Conservation (phyloP, 129 eudicot species). For the Flaveria linearis region DNA sequence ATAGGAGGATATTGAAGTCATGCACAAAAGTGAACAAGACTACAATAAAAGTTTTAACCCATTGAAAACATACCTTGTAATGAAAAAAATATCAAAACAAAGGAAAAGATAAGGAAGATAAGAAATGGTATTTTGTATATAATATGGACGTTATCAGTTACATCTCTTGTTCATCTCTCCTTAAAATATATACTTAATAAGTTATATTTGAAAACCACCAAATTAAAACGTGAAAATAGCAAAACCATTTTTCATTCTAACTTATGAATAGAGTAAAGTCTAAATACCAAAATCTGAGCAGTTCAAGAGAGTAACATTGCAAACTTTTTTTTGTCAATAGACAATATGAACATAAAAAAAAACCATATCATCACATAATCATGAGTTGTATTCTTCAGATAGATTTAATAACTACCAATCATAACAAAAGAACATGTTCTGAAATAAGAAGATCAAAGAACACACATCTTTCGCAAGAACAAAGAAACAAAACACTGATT, state of each 20-base stretch:
- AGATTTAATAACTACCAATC: slow-evolving; percentile 15
- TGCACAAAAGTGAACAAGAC: slow-evolving; percentile 18
- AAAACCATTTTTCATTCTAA: slow-evolving; percentile 28
- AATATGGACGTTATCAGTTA: slow-evolving; percentile 2
- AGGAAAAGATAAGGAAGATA: not conserved
- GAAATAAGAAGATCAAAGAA: slow-evolving; percentile 16
- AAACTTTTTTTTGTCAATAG: slow-evolving; percentile 13
- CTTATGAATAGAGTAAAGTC: slow-evolving; percentile 25
- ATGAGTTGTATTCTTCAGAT: slow-evolving; percentile 16
- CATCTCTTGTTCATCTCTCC: slow-evolving; percentile 14
- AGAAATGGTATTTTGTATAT: not conserved
- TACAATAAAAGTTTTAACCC: not conserved
- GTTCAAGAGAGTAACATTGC: slow-evolving; percentile 33
- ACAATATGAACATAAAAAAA: slow-evolving; percentile 26
- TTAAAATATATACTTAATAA: not conserved
- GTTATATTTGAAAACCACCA: slow-evolving; percentile 15
- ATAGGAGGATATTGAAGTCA: not conserved
- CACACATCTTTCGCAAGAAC: slow-evolving; percentile 12
- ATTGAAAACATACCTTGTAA: not conserved
- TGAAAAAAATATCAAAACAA: not conserved
- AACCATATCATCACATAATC: slow-evolving; percentile 9
- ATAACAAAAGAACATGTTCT: slow-evolving; percentile 8
- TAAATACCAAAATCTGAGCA: slow-evolving; percentile 25
- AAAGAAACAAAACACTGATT: slow-evolving; percentile 8
- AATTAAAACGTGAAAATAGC: slow-evolving; percentile 27